A percentile compares a stretch with the other conserved stretches of the same genome.
phyloP scores from a whole-genome alignment of 306 rosid genomes.

The Rubus parviflorus region DNA sequence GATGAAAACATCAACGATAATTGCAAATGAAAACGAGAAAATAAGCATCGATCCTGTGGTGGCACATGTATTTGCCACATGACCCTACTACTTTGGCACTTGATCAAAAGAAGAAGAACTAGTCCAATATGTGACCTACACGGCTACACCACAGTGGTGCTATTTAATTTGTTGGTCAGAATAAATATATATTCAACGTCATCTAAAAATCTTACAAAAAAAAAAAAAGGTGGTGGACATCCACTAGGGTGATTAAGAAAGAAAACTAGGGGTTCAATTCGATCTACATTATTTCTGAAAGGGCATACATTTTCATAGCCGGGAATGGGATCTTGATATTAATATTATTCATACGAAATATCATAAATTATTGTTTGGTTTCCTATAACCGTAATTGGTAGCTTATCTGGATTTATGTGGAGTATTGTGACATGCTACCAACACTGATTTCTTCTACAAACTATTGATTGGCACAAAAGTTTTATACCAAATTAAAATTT shows the following conservation, averaged over 20 bases:
- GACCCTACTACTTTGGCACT: slow-evolving; percentile 10
- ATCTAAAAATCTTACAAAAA: not conserved
- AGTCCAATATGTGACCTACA: slow-evolving; percentile 3
- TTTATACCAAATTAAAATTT: not conserved
- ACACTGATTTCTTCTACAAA: not conserved
- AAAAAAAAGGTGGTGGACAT: not conserved
- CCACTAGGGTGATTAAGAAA: not conserved
- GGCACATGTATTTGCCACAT: slow-evolving; percentile 21
- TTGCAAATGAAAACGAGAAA: not conserved
- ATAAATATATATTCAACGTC: not conserved
- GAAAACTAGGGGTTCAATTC: not conserved
- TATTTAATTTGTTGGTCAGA: not conserved
- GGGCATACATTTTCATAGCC: not conserved
- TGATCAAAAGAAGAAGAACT: not conserved
- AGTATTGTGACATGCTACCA: slow-evolving; percentile 23
- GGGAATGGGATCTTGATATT: not conserved
- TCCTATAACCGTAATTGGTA: not conserved
- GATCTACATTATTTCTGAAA: not conserved
- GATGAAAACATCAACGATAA: not conserved
- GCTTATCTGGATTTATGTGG: slow-evolving; percentile 15
- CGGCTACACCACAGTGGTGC: not conserved
- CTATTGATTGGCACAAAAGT: not conserved
- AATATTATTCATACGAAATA: not conserved
- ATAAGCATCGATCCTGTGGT: slow-evolving; percentile 8
- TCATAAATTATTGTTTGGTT: slow-evolving; percentile 3